Evolutionary conservation across 306 rosid genomes (phyloP).

Genomic region (Vigna reflexopilosa): DNA sequence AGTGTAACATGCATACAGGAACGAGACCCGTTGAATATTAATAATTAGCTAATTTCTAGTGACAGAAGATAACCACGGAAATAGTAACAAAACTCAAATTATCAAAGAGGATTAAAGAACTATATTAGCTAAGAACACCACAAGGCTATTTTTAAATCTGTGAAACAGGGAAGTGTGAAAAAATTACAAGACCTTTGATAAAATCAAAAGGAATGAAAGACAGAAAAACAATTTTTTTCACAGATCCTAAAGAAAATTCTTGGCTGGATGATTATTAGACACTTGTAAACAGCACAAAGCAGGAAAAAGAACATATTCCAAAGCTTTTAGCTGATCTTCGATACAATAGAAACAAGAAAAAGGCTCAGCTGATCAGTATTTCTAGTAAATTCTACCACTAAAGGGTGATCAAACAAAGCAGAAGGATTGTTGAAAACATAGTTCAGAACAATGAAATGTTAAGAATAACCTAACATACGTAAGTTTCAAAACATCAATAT

Average conservation of each 20-base stretch:
- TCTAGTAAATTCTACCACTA: background rate
- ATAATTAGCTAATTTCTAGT: background rate
- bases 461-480: conserved; percentile 1
- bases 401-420: background rate
- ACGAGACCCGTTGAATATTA: background rate
- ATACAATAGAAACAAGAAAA: background rate
- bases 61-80: background rate
- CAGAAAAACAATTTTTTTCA: background rate
- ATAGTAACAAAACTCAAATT: background rate
- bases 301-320: background rate
- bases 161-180: background rate
- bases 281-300: background rate
- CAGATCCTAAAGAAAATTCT: background rate
- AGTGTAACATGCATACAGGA: conserved; percentile 19
- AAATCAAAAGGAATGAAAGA: background rate
- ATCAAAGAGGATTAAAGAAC: background rate
- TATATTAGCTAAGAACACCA: background rate
- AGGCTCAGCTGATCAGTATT: background rate
- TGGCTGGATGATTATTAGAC: background rate
- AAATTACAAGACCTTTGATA: background rate
- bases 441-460: conserved; percentile 15
- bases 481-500: conserved; percentile 20
- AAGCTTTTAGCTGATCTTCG: background rate
- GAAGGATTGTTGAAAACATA: conserved; percentile 28
- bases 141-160: background rate